A percentile compares a stretch with the other conserved stretches of the same genome.
Evolutionary conservation across 768 basidiomycete genomes (phyloP).

Genomic region (Favolaschia claudopus): DNA sequence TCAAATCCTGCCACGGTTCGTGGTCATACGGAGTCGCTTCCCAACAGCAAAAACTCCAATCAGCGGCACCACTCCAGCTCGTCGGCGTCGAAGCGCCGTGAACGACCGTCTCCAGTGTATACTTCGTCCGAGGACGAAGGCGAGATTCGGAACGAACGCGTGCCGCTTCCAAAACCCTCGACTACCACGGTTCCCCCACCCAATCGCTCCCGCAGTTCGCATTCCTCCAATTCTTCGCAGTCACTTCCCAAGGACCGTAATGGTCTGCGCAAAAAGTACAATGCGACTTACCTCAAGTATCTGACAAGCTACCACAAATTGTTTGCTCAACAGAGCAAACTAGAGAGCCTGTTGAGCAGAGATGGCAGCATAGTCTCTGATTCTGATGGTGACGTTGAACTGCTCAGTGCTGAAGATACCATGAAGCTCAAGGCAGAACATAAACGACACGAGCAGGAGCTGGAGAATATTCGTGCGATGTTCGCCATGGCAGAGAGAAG

Average conservation of each 20-base stretch:
- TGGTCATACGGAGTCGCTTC: slow-evolving; percentile 4
- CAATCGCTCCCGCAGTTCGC: slow-evolving; percentile 36
- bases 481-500: slow-evolving; percentile 39
- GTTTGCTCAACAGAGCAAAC: slow-evolving; percentile 56
- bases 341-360: slow-evolving; percentile 57
- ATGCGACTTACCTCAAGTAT: slow-evolving; percentile 59
- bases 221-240: slow-evolving; percentile 34
- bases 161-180: slow-evolving; percentile 37
- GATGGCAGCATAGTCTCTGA: slow-evolving; percentile 51
- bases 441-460: slow-evolving; percentile 56
- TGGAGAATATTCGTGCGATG: slow-evolving; percentile 55
- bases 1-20: slow-evolving; percentile 7
- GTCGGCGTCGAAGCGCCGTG: slow-evolving; percentile 27
- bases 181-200: slow-evolving; percentile 21
- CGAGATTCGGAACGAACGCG: slow-evolving; percentile 40
- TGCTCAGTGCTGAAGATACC: slow-evolving; percentile 63
- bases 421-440: slow-evolving; percentile 52
- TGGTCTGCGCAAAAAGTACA: slow-evolving; percentile 61
- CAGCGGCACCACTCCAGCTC: slow-evolving; percentile 12
- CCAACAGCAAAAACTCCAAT: slow-evolving; percentile 35
- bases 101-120: slow-evolving; percentile 67
- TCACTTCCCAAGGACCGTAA: slow-evolving; percentile 57
- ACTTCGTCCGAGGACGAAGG: slow-evolving; percentile 74
- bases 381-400: slow-evolving; percentile 61
- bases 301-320: slow-evolving; percentile 54